These are phyloP conservation scores for Nakaseomyces delphensis DNA, from an alignment of 1,139 yeast species.

Conservation along the genomic window DNA sequence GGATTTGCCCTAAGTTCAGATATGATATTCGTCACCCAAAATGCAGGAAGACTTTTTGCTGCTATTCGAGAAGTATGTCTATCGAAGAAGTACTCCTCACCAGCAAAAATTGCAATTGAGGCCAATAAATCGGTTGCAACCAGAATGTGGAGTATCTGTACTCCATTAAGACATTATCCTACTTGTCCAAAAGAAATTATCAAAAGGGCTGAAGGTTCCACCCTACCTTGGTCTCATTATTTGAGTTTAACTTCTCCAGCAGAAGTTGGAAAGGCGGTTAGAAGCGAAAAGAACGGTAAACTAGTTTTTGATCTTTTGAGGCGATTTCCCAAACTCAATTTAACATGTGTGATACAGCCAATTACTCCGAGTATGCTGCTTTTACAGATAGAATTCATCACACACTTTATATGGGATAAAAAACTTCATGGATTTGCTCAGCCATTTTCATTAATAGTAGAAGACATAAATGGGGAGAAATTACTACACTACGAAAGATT, in stretches of 20 bases:
- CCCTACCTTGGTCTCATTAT: constrained; percentile 75
- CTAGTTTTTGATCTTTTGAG: constrained; percentile 52
- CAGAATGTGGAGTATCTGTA: constrained; percentile 74
- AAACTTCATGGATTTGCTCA: constrained; percentile 57
- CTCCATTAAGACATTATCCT: constrained; percentile 80
- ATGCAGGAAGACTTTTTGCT: constrained; percentile 80
- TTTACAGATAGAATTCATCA: constrained; percentile 56
- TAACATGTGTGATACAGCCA: constrained; percentile 64
- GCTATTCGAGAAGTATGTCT: constrained; percentile 78
- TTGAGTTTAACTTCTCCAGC: constrained; percentile 46
- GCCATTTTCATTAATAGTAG: constrained; percentile 60
- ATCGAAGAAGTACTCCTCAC: constrained; percentile 61
- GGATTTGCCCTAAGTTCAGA: constrained; percentile 92
- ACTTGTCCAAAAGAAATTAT: constrained; percentile 61
- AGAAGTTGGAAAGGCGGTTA: constrained; percentile 75
- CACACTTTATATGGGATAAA: constrained; percentile 72
- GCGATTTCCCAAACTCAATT: constrained; percentile 59
- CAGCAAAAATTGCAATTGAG: constrained; percentile 51
- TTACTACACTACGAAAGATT: constrained; percentile 55
- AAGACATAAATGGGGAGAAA: constrained; percentile 75
- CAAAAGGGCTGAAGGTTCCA: constrained; percentile 67
- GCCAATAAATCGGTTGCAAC: constrained; percentile 74
- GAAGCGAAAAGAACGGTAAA: constrained; percentile 60
- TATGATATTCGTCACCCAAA: constrained; percentile 87
- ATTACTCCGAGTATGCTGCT: constrained; percentile 59